Conservation (phyloP, 2,329 filamentous ascomycete species). For the Claviceps capensis region DNA sequence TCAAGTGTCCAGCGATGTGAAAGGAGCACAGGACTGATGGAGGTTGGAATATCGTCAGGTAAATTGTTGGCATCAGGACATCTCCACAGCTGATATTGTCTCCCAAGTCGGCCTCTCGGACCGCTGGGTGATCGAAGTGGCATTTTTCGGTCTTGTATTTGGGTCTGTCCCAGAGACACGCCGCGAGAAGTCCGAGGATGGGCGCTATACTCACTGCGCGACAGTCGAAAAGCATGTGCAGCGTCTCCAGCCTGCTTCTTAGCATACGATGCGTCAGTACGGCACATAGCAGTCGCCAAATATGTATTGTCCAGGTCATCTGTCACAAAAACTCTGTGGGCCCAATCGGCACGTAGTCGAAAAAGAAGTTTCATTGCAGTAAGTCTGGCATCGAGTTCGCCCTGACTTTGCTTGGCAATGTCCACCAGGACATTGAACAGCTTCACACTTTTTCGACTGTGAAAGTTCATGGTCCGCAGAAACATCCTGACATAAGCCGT, state of each 20-base stretch:
- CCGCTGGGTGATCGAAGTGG: constrained; percentile 29
- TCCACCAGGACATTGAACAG: constrained; percentile 50
- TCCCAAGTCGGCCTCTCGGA: constrained; percentile 16
- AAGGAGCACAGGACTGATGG: constrained; percentile 37
- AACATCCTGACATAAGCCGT: constrained; percentile 65
- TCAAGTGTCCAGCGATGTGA: constrained; percentile 17
- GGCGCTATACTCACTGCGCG: constrained; percentile 29
- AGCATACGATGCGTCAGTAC: constrained; percentile 40
- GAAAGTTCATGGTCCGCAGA: constrained; percentile 53
- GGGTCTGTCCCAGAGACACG: constrained; percentile 36
- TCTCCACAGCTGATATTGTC: constrained; percentile 42
- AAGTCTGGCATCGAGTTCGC: constrained; percentile 56
- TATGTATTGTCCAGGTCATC: constrained; percentile 57
- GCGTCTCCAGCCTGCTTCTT: constrained; percentile 39
- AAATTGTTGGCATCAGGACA: constrained; percentile 42
- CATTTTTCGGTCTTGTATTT: constrained; percentile 27
- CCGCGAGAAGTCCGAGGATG: constrained; percentile 31
- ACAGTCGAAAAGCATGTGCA: constrained; percentile 28
- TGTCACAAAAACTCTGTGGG: constrained; percentile 60
- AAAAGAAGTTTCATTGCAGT: constrained; percentile 69
- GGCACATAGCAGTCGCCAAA: constrained; percentile 57
- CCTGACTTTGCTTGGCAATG: constrained; percentile 45
- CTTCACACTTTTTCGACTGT: constrained; percentile 48
- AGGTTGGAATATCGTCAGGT: constrained; percentile 30
- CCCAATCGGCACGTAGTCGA: constrained; percentile 69